phyloP scores from a whole-genome alignment of 805 yeast genomes.

The Candida sakaeoensis region DNA sequence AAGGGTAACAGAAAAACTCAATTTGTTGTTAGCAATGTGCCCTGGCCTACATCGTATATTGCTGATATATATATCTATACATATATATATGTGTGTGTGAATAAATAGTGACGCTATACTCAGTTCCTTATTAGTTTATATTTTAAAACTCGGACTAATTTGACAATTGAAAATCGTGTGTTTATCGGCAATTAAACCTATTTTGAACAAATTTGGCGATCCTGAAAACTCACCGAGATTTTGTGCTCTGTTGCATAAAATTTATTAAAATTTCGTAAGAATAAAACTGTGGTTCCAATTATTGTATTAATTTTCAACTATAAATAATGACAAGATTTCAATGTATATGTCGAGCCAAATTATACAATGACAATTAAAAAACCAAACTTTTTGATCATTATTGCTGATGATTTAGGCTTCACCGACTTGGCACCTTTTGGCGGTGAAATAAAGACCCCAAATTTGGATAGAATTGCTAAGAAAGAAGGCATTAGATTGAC shows the following conservation, averaged over 20 bases:
- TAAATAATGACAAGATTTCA: background rate
- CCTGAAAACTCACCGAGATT: no score
- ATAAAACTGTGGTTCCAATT: slow-evolving; percentile 4
- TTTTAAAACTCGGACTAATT: no score
- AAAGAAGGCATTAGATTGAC: slow-evolving; percentile 46
- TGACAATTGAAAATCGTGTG: no score
- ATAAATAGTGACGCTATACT: no score
- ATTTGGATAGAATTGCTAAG: slow-evolving; percentile 39
- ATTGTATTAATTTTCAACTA: background rate
- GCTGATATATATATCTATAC: no score
- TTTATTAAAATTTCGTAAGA: background rate
- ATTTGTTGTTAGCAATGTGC: no score
- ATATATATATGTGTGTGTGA: no score
- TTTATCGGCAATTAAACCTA: no score
- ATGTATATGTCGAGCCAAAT: background rate
- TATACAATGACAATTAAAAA: slow-evolving; percentile 11
- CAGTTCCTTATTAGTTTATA: no score
- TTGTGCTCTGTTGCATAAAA: slow-evolving; percentile 1
- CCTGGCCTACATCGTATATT: no score
- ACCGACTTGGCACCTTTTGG: slow-evolving; percentile 55
- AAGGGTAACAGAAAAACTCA: no score
- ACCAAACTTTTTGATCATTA: slow-evolving; percentile 53
- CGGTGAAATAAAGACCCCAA: slow-evolving; percentile 56
- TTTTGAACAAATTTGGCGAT: background rate
- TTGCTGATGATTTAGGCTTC: slow-evolving; percentile 61